Evolutionary conservation across 164 flowering plant genomes (phyloP).

Genomic region (Litsea cubeba): DNA sequence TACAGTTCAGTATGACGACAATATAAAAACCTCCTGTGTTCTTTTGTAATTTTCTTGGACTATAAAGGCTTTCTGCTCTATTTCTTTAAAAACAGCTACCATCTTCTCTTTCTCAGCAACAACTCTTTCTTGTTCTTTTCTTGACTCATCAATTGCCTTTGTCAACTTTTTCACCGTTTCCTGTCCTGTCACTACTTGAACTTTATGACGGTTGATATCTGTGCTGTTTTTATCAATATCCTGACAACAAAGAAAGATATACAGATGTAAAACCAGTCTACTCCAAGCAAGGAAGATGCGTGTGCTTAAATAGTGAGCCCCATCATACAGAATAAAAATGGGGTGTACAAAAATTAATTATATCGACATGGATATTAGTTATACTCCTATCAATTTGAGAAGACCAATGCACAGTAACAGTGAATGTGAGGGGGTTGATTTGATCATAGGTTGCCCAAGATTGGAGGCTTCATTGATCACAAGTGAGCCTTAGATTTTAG

Average conservation of each 20-base stretch:
- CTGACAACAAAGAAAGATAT: slow-evolving; percentile 27
- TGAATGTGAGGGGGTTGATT: too few species aligned
- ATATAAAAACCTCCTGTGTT: slow-evolving; percentile 57
- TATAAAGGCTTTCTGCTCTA: slow-evolving; percentile 71
- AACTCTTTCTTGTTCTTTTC: slow-evolving; percentile 69
- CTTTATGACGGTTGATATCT: slow-evolving; percentile 84
- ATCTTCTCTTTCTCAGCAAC: slow-evolving; percentile 56
- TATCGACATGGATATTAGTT: too few species aligned
- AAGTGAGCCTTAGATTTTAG: too few species aligned
- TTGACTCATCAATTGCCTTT: slow-evolving; percentile 85
- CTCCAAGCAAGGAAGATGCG: too few species aligned
- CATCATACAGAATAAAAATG: too few species aligned
- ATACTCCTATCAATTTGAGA: too few species aligned
- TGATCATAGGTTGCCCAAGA: too few species aligned
- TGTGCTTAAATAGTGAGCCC: too few species aligned
- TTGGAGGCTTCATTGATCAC: too few species aligned
- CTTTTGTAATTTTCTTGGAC: slow-evolving; percentile 80
- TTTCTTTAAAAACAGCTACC: slow-evolving; percentile 51
- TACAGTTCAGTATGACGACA: background rate
- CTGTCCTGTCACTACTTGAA: slow-evolving; percentile 74
- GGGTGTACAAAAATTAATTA: too few species aligned
- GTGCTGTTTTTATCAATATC: slow-evolving; percentile 78
- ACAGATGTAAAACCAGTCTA: too few species aligned
- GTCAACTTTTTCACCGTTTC: slow-evolving; percentile 74
- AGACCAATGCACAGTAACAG: too few species aligned